Percentiles rank a stretch among this genome's conserved stretches.
Conservation (phyloP, 352 stramenopile genomes). For the Phytophthora macrochlamydospora region DNA sequence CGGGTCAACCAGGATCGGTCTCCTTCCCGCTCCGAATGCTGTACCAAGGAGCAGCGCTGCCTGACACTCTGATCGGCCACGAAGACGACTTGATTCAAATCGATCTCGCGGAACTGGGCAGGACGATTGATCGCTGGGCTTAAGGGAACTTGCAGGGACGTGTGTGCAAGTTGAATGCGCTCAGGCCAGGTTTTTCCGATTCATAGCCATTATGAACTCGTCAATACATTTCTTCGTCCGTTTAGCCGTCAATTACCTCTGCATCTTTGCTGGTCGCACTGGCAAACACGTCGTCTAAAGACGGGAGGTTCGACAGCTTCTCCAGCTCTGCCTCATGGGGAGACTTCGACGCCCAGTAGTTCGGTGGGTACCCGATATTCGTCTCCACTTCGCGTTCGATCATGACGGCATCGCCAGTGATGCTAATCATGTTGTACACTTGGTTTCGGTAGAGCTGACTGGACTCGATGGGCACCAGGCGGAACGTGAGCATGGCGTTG, state of each 20-base stretch:
- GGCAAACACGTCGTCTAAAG: conserved; percentile 20
- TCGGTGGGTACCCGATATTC: conserved; percentile 34
- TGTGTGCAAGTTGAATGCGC: too few relatives aligned
- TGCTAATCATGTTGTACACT: conserved; percentile 93
- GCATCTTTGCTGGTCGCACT: conserved; percentile 12
- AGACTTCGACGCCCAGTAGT: conserved; percentile 39
- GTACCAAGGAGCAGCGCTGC: neutral
- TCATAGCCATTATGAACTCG: too few relatives aligned
- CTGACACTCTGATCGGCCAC: neutral
- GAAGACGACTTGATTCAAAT: neutral
- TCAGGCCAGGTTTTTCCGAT: too few relatives aligned
- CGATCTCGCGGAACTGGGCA: neutral
- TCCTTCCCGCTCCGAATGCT: neutral
- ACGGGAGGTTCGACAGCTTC: conserved; percentile 2
- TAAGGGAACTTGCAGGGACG: neutral
- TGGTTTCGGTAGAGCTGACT: conserved; percentile 90
- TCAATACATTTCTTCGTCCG: neutral
- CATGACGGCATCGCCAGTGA: conserved; percentile 87
- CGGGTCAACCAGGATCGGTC: neutral
- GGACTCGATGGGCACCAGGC: conserved; percentile 86
- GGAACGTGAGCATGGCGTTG: conserved; percentile 89
- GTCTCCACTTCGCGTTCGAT: conserved; percentile 62
- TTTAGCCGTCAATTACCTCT: conserved; percentile 1
- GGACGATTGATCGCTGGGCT: neutral
- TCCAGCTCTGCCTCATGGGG: conserved; percentile 21